Conservation (phyloP, 2,329 filamentous ascomycete species). For the Aspergillus novoparasiticus region DNA sequence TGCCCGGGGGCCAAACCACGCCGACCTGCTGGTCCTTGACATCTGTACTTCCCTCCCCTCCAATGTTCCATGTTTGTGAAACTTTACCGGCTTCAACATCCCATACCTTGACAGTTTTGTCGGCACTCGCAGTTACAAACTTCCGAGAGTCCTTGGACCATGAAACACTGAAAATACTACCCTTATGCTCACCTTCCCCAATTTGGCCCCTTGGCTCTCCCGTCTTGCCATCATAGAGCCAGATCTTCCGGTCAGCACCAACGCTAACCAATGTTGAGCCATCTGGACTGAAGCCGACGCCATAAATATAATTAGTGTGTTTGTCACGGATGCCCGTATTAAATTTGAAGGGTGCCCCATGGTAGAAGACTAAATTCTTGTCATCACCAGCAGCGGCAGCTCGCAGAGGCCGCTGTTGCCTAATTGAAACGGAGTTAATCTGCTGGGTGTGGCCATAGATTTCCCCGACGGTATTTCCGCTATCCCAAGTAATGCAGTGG, state of each 20-base stretch:
- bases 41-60: slow-evolving; percentile 70
- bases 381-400: slow-evolving; percentile 93
- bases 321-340: slow-evolving; percentile 75
- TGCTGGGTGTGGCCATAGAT: slow-evolving; percentile 87
- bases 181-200: slow-evolving; percentile 74
- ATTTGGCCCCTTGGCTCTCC: slow-evolving; percentile 79
- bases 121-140: slow-evolving; percentile 88
- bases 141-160: slow-evolving; percentile 86
- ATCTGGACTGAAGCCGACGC: slow-evolving; percentile 86
- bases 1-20: slow-evolving; percentile 82
- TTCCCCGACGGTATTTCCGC: slow-evolving; percentile 93
- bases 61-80: slow-evolving; percentile 82
- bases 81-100: slow-evolving; percentile 78
- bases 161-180: slow-evolving; percentile 88
- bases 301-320: slow-evolving; percentile 88
- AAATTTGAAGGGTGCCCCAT: slow-evolving; percentile 95
- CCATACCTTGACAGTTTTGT: slow-evolving; percentile 95
- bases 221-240: slow-evolving; percentile 95
- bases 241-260: slow-evolving; percentile 88
- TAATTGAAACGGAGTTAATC: slow-evolving; percentile 88
- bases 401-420: slow-evolving; percentile 84
- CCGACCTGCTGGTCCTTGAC: slow-evolving; percentile 89
- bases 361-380: slow-evolving; percentile 84
- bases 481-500: slow-evolving; percentile 92
- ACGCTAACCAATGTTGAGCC: slow-evolving; percentile 81